Conservation (phyloP, 2,329 filamentous ascomycete genomes). For the Cylindrodendrum hubeiense region DNA sequence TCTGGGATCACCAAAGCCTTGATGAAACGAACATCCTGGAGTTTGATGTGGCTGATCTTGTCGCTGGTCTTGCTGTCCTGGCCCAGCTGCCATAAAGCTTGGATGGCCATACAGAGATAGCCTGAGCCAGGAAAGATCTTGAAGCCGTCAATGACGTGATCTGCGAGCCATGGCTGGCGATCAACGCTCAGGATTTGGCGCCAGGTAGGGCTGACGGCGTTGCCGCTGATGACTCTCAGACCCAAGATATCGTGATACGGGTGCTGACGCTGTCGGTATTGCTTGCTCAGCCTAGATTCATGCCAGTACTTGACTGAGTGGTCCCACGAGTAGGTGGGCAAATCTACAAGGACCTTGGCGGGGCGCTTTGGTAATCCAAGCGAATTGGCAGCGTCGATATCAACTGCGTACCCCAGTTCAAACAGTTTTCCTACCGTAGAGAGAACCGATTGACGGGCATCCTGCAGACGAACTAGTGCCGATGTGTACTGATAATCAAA, state of each 20-base stretch:
- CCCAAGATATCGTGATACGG: conserved; percentile 26
- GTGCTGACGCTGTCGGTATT: conserved; percentile 19
- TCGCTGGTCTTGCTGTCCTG: not conserved
- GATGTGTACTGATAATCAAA: conserved; percentile 32
- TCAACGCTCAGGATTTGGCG: conserved; percentile 16
- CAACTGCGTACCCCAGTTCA: conserved; percentile 3
- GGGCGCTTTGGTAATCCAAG: not conserved
- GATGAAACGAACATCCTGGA: conserved; percentile 16
- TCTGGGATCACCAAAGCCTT: conserved; percentile 20
- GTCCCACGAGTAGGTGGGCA: conserved; percentile 58
- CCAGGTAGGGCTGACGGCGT: conserved; percentile 20
- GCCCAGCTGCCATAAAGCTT: conserved; percentile 23
- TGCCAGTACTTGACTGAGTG: conserved; percentile 44
- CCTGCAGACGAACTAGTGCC: conserved; percentile 35
- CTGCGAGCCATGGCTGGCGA: conserved; percentile 19
- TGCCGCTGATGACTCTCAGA: not conserved
- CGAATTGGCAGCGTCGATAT: conserved; percentile 9
- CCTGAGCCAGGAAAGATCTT: conserved; percentile 23
- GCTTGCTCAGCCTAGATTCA: conserved; percentile 23
- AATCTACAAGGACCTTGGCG: conserved; percentile 23
- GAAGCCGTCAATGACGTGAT: conserved; percentile 27
- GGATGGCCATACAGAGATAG: conserved; percentile 28
- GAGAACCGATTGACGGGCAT: not conserved
- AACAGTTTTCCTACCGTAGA: conserved; percentile 7
- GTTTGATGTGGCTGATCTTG: conserved; percentile 13